Base-by-base conservation (phyloP, 495 filamentous ascomycete species). In the Clohesyomyces aquaticus region DNA sequence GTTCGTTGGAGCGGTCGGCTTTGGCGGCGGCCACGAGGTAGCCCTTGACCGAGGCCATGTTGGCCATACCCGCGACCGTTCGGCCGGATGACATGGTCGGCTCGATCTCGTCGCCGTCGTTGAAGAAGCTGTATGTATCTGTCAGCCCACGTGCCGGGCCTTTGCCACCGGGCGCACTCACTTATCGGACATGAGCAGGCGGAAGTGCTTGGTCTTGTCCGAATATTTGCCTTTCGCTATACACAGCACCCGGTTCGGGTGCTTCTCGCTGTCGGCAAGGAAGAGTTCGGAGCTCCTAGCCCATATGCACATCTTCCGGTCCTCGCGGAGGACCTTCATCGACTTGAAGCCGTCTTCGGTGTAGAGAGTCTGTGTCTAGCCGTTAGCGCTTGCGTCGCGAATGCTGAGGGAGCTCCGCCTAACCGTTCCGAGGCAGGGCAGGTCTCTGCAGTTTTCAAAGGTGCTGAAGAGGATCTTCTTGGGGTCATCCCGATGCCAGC, bases 1-100 rank as follows among this genome's bases (percentile, higher is more conserved):
- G 86, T 75, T 98, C 95, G 51, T 88, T 85, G 1, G 92, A 96
- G 28, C 88, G 86, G 32, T 84, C 77, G 23, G 91, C 88, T 66
- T 85, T 87, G 26, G 88, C 87, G 19, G 93, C 93, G 18, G 86
- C 91, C 11, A 98, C 84, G 41, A 98, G 75, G 72, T 88, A 97
- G 59, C 88, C 87, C 71, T 92, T 94, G 53, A 95, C 90, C 4
- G 85, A 77, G 23, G 88, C 89, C 69, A 93, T 77, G 71, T 88
- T 90, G 45, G 87, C 81, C 55, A 96, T 80, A 32, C 91, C 93
- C 57, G 82, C 77, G 8, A 96, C 83, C 4, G 87, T 82, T 25
- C 87, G 83, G 42, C 87, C 84, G 25, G 82, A 83, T 66, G 89
- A 86, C 66, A 98, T 75, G 59, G 87, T 82, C 0, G 90, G 88